phyloP scores from a whole-genome alignment of 768 basidiomycete species.

The Infundibulicybe gibba region DNA sequence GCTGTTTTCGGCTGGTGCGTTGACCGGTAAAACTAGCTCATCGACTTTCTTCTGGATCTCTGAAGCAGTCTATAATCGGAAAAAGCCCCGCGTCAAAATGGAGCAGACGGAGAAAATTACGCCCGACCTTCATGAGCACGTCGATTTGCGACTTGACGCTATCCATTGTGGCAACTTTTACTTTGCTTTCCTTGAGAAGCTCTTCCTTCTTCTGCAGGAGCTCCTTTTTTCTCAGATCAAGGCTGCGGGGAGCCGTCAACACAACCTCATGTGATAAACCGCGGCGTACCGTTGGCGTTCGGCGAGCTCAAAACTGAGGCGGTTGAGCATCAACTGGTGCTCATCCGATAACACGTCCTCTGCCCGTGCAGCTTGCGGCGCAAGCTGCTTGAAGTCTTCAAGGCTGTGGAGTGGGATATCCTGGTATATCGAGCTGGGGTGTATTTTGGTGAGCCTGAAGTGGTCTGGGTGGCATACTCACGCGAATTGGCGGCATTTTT shows the following conservation, averaged over 20 bases:
- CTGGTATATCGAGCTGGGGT: slow-evolving; percentile 78
- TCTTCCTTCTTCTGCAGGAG: slow-evolving; percentile 71
- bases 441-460: neutral
- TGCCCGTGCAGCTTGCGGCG: slow-evolving; percentile 64
- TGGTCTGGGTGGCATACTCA: slow-evolving; percentile 33
- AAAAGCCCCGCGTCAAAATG: slow-evolving; percentile 8
- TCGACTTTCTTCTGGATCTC: slow-evolving; percentile 77
- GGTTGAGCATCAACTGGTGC: slow-evolving; percentile 85
- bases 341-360: slow-evolving; percentile 60
- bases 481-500: slow-evolving; percentile 92
- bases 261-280: slow-evolving; percentile 8
- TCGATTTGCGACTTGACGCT: slow-evolving; percentile 79
- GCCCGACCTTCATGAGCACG: slow-evolving; percentile 62
- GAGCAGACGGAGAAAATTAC: neutral
- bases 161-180: slow-evolving; percentile 70
- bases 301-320: slow-evolving; percentile 81
- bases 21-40: slow-evolving; percentile 49
- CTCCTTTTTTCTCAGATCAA: slow-evolving; percentile 69
- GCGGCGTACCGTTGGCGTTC: slow-evolving; percentile 77
- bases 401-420: slow-evolving; percentile 73
- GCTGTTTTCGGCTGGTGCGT: slow-evolving; percentile 20
- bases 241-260: slow-evolving; percentile 34
- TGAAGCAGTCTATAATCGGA: slow-evolving; percentile 48
- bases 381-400: slow-evolving; percentile 65
- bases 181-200: slow-evolving; percentile 74